These are phyloP conservation scores for Calonectria crousiana DNA, from an alignment of 2,329 filamentous ascomycete species.

Conservation along the genomic window DNA sequence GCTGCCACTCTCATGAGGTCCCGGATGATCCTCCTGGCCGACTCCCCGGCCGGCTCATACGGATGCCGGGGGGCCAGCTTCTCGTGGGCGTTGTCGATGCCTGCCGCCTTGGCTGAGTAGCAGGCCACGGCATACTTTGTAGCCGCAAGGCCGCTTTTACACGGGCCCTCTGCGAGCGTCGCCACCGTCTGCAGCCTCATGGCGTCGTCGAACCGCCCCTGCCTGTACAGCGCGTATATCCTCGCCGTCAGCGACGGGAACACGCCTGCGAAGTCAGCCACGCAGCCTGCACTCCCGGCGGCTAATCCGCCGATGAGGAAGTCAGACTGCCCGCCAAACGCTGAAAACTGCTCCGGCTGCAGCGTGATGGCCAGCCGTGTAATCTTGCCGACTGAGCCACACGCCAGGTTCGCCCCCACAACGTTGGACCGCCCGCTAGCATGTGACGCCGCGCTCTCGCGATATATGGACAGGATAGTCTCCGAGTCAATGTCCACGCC, in stretches of 20 bases:
- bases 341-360: slow-evolving; percentile 68
- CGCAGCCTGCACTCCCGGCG: slow-evolving; percentile 69
- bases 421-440: slow-evolving; percentile 62
- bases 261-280: slow-evolving; percentile 73
- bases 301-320: slow-evolving; percentile 74
- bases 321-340: slow-evolving; percentile 80
- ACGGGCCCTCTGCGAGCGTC: slow-evolving; percentile 73
- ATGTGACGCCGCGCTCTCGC: slow-evolving; percentile 37
- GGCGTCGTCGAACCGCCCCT: slow-evolving; percentile 69
- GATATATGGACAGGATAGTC: slow-evolving; percentile 56
- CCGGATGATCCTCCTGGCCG: slow-evolving; percentile 56
- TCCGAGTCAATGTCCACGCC: slow-evolving; percentile 77
- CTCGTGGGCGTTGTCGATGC: slow-evolving; percentile 69
- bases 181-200: slow-evolving; percentile 70
- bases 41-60: slow-evolving; percentile 64
- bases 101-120: slow-evolving; percentile 69
- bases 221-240: slow-evolving; percentile 72
- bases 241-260: slow-evolving; percentile 68
- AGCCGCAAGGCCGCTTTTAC: slow-evolving; percentile 74
- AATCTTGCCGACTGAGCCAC: slow-evolving; percentile 79
- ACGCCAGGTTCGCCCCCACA: slow-evolving; percentile 78
- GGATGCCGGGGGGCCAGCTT: slow-evolving; percentile 71
- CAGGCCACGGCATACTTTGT: slow-evolving; percentile 77
- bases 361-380: slow-evolving; percentile 68
- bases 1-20: slow-evolving; percentile 57